Evolutionary conservation across 2,329 filamentous ascomycete genomes (phyloP), one percentile per base, ranked within the genome.

Genomic region (Bipolaris oryzae): DNA sequence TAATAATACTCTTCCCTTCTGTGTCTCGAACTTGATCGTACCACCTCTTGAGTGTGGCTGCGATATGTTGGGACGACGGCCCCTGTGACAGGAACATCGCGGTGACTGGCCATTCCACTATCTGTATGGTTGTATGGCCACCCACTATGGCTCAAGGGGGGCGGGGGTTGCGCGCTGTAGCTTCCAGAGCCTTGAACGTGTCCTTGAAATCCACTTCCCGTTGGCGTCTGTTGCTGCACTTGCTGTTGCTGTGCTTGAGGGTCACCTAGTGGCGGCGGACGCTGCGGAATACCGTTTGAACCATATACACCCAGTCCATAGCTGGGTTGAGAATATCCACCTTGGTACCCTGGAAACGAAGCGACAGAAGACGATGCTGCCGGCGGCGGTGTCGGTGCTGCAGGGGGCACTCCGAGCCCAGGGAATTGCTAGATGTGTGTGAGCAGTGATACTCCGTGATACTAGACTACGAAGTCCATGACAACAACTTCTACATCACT

Each of bases 311-410:
- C 54, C 33, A 57, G 57, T 15, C 45, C 49, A 34, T 61, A 63
- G 9, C 48, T 57, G 44, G 31, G 50, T n/a, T 64, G 60, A 31
- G 35, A 16, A n/a, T 57, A 62, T 2, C 43, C 58, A 23, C 60
- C 60, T 39, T 64, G 60, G 15, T 63, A 56, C 7, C 58, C 50
- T 16, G 60, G 56, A 23, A 60, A 68, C 15, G 66, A 63, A 61
- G 59, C 57, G 23, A 65, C 33, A 42, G 67, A 67, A 50, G 61
- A 64, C 25, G 55, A 37, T 13, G 63, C 64, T 23, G 66, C 66
- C 21, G 64, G 62, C 11, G 69, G 69, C 51, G 70, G 70, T 11
- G 64, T 70, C 9, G 71, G 69, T n/a, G 64, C 70, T 18, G 66
- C 53, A 21, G 69, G 69, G 38, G 64, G 69, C 4, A 58, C 47